Evolutionary conservation across 352 stramenopile genomes (phyloP).

Genomic region (Globisporangium takayamanum): DNA sequence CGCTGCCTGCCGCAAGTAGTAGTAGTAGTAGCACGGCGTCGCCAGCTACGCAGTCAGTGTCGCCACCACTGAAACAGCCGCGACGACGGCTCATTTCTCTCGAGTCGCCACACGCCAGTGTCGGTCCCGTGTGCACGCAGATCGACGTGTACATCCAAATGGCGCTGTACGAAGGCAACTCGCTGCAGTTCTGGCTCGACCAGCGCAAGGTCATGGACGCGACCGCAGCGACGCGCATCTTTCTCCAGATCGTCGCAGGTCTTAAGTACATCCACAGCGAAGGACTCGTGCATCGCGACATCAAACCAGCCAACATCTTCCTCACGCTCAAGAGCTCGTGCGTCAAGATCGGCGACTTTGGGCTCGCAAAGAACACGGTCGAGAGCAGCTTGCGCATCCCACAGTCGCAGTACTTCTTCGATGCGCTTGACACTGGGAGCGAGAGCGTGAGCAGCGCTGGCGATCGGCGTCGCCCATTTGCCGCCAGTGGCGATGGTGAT

Average conservation of each 20-base stretch:
- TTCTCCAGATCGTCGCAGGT: conserved; percentile 61
- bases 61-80: background rate
- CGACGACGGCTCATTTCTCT: conserved; percentile 13
- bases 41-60: background rate
- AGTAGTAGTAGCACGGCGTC: background rate
- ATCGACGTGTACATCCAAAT: conserved; percentile 92
- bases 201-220: conserved; percentile 34
- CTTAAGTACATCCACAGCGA: conserved; percentile 75
- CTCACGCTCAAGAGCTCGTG: conserved; percentile 53
- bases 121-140: conserved; percentile 44
- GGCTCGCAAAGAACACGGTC: conserved; percentile 65
- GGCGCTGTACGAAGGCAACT: conserved; percentile 91
- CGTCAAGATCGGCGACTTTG: conserved; percentile 84
- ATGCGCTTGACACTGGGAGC: conserved; percentile 23
- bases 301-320: conserved; percentile 82
- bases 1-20: too few relatives aligned
- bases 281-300: conserved; percentile 69
- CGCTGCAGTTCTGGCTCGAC: conserved; percentile 74
- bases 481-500: conserved; percentile 8
- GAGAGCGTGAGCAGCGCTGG: conserved; percentile 12
- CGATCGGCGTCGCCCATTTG: conserved; percentile 4
- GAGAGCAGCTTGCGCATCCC: conserved; percentile 50
- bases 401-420: conserved; percentile 43
- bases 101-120: conserved; percentile 13
- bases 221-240: conserved; percentile 59